These are phyloP conservation scores for Scytalidium sp. DNA, from an alignment of 2,329 filamentous ascomycete species.

Conservation along the genomic window DNA sequence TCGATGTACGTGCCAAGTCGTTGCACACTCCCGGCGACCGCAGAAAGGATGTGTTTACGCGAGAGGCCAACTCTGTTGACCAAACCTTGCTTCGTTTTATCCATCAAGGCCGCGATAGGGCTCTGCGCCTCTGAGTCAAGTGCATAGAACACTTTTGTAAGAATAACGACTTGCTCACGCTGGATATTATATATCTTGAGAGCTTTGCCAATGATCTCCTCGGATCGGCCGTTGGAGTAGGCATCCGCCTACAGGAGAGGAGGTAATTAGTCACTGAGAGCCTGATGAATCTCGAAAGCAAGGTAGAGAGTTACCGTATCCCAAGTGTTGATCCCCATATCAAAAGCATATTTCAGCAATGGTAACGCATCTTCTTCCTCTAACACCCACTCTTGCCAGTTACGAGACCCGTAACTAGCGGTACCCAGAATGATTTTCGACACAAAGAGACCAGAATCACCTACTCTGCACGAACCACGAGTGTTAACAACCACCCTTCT, in stretches of 20 bases:
- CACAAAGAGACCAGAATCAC: slow-evolving; percentile 43
- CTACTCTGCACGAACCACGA: too few relatives aligned
- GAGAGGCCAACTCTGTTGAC: slow-evolving; percentile 51
- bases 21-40: slow-evolving; percentile 54
- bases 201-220: slow-evolving; percentile 63
- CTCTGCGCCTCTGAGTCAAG: slow-evolving; percentile 29
- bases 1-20: slow-evolving; percentile 46
- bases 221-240: slow-evolving; percentile 54
- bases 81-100: slow-evolving; percentile 1
- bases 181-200: slow-evolving; percentile 62
- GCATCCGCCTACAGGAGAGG: slow-evolving; percentile 13
- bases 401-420: slow-evolving; percentile 42
- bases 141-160: slow-evolving; percentile 58
- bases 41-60: slow-evolving; percentile 60
- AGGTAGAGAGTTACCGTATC: slow-evolving; percentile 39
- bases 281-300: not conserved
- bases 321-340: slow-evolving; percentile 50
- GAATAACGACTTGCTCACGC: slow-evolving; percentile 58
- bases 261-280: not conserved
- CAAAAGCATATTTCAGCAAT: slow-evolving; percentile 50
- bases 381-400: slow-evolving; percentile 44
- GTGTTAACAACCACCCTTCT: too few relatives aligned
- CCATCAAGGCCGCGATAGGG: slow-evolving; percentile 21
- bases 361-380: slow-evolving; percentile 44
- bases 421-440: slow-evolving; percentile 47